Base-by-base conservation (phyloP, 1,284 basidiomycete species). In the Fomes fomentarius region DNA sequence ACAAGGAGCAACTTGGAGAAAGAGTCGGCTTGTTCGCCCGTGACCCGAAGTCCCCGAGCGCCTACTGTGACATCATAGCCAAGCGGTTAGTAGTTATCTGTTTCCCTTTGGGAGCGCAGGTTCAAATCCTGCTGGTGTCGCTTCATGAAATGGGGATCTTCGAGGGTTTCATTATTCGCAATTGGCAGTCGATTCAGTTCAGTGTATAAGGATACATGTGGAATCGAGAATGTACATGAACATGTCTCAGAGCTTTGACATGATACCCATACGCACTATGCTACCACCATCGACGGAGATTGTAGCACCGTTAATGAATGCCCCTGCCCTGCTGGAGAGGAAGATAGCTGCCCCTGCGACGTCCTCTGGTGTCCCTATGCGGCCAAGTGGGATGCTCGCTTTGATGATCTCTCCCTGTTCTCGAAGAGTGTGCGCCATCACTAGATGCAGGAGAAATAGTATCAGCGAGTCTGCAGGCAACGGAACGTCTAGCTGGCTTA, bases 321-420 rank as follows among this genome's bases (percentile, higher is more conserved):
- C 75, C 0, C 84, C 86, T 2, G 83, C 85, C 40, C 76, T 75
- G 48, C 81, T 80, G 10, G 82, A 72, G 17, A 89, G 73, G 75
- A 80, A 90, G 39, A 89, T 62, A 37, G 80, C 82, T 4, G 85
- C 76, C 1, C 83, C 85, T 1, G 78, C 82, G 6, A 89, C 77
- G 62, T 89, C 87, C 65, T 86, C 82, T 0, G 83, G 79, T 14
- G 74, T 74, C 14, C 87, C 87, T 49, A 88, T 81, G 10, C 85
- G 74, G 19, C 73, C 73, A 44, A 80, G 70, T 2, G 86, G 86
- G 22, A 85, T 75, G 49, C 65, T 47, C 33, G 63, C 71, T 2
- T 78, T 67, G 49, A 89, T 74, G 14, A 68, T 59, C 19, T 83
- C 76, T 42, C 82, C 80, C 17, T 69, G 65, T 1, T 74, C 71